A percentile compares a stretch with the other conserved stretches of the same genome.
Conservation (phyloP, 768 basidiomycete species). For the Pholiota conissans region DNA sequence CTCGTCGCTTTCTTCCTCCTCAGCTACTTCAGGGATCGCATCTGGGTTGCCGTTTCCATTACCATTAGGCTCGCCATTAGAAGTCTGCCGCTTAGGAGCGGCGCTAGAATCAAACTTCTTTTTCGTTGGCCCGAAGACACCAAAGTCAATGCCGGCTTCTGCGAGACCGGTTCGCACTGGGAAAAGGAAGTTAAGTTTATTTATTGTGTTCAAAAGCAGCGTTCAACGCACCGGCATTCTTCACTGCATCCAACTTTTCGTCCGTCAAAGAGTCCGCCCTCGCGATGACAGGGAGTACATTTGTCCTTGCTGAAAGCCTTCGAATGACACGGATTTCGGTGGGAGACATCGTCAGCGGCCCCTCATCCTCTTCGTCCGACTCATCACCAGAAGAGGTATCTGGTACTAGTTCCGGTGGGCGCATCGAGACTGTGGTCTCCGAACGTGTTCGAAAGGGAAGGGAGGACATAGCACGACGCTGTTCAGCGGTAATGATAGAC, state of each 20-base stretch:
- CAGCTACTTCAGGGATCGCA: conserved; percentile 20
- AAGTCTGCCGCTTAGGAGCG: conserved; percentile 35
- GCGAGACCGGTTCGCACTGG: conserved; percentile 63
- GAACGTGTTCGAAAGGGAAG: conserved; percentile 54
- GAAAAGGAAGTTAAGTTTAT: conserved; percentile 5
- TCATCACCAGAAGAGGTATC: conserved; percentile 55
- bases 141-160: conserved; percentile 71
- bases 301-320: conserved; percentile 70
- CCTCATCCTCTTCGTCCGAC: conserved; percentile 49
- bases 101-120: conserved; percentile 22
- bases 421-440: conserved; percentile 61
- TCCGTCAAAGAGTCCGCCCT: conserved; percentile 84
- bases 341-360: conserved; percentile 66
- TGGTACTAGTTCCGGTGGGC: conserved; percentile 53
- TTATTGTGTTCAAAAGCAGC: neutral
- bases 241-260: conserved; percentile 67
- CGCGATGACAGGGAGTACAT: conserved; percentile 81
- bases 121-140: conserved; percentile 62
- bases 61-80: conserved; percentile 28
- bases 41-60: conserved; percentile 24
- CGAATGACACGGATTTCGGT: conserved; percentile 79
- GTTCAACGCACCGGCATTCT: conserved; percentile 50
- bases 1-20: conserved; percentile 31
- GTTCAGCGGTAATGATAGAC: conserved; percentile 58
- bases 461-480: conserved; percentile 49